Percentiles rank a stretch among this genome's conserved stretches.
These are phyloP conservation scores for Takakia lepidozioides DNA, from an alignment of 225 moss, liverwort and hornwort genomes.

Conservation along the genomic window DNA sequence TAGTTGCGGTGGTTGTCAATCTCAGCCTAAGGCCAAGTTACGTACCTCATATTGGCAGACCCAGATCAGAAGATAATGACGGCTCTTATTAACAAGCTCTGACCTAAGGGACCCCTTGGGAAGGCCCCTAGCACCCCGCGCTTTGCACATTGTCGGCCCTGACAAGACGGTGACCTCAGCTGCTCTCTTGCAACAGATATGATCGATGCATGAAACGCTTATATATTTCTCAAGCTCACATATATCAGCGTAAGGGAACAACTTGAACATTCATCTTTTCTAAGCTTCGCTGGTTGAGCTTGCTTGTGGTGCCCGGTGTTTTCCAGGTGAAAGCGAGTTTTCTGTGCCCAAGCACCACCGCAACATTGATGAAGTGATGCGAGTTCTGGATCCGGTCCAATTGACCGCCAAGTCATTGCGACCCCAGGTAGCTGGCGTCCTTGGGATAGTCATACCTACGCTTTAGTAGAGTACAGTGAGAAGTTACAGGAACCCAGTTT, in stretches of 20 bases:
- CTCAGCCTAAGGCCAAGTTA: conserved; percentile 33
- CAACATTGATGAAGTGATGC: conserved; percentile 53
- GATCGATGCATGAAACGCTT: too few relatives aligned
- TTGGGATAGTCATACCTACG: too few relatives aligned
- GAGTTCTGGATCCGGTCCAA: conserved; percentile 51
- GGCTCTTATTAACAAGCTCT: conserved; percentile 45
- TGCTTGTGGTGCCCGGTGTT: too few relatives aligned
- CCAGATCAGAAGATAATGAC: conserved; percentile 45
- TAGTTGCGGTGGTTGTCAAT: too few relatives aligned
- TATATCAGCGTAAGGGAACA: too few relatives aligned
- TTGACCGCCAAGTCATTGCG: conserved; percentile 31
- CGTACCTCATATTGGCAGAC: conserved; percentile 58
- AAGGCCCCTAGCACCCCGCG: conserved; percentile 48
- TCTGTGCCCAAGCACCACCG: conserved; percentile 50
- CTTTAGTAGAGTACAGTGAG: too few relatives aligned
- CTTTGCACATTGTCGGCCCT: conserved; percentile 50
- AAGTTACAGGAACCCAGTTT: too few relatives aligned
- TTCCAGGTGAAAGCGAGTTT: conserved; percentile 56
- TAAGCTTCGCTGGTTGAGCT: too few relatives aligned
- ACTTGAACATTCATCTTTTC: too few relatives aligned
- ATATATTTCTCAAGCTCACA: too few relatives aligned
- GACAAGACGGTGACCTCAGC: conserved; percentile 25
- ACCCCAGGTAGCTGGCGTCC: conserved; percentile 49
- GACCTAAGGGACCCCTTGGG: conserved; percentile 45
- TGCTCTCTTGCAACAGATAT: too few relatives aligned